phyloP scores from a whole-genome alignment of 352 stramenopile genomes.

The Globisporangium spinosum region DNA sequence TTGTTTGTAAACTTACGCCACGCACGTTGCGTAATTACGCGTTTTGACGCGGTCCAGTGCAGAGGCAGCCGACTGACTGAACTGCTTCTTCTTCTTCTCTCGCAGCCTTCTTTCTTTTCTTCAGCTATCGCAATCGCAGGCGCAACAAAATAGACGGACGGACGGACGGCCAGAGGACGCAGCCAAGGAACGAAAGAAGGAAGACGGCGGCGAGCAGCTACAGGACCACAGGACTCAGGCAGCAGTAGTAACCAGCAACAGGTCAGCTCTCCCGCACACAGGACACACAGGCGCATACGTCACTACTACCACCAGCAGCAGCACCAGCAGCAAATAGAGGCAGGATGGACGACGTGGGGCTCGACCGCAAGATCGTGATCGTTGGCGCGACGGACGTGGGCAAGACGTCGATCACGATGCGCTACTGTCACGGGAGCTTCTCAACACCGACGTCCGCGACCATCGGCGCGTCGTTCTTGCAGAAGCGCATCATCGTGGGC shows the following conservation, averaged over 20 bases:
- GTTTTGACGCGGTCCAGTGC: constrained; percentile 3
- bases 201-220: not conserved
- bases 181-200: not conserved
- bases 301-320: not conserved
- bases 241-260: constrained; percentile 1
- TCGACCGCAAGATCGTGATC: constrained; percentile 89
- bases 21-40: not conserved
- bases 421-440: constrained; percentile 86
- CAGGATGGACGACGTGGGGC: constrained; percentile 77
- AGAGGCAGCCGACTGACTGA: not conserved
- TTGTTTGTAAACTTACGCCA: not conserved
- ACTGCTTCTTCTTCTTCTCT: constrained; percentile 8
- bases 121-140: not conserved
- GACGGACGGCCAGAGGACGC: not conserved
- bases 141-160: not conserved
- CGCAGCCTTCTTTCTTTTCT: constrained; percentile 3
- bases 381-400: constrained; percentile 86
- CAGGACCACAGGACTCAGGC: not conserved
- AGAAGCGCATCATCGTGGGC: constrained; percentile 78
- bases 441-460: constrained; percentile 81
- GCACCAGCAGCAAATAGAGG: not conserved
- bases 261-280: not conserved
- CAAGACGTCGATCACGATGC: constrained; percentile 88
- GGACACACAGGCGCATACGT: not conserved
- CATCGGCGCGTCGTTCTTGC: constrained; percentile 83